Evolutionary conservation across 1,284 basidiomycete genomes (phyloP).

Genomic region (Trichosporon asahii): DNA sequence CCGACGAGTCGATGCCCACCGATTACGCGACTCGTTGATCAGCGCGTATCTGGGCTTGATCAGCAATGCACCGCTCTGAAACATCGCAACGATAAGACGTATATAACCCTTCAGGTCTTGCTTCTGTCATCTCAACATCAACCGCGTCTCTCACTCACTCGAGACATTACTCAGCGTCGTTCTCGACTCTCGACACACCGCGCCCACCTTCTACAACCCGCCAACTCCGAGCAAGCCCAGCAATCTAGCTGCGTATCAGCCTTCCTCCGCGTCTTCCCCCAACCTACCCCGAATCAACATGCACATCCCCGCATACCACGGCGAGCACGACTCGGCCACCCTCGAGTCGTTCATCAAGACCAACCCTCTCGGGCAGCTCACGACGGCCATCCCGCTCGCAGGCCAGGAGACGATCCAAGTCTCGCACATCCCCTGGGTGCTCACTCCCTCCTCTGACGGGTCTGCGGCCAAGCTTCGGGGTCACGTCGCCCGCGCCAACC

Average conservation of each 20-base stretch:
- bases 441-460: conserved; percentile 33
- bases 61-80: too few species aligned
- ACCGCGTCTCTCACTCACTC: too few species aligned
- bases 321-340: conserved; percentile 48
- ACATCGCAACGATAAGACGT: too few species aligned
- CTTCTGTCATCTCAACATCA: too few species aligned
- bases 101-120: too few species aligned
- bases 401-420: conserved; percentile 48
- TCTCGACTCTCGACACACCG: too few species aligned
- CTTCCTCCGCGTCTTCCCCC: background rate
- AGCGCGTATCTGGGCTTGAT: too few species aligned
- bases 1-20: too few species aligned
- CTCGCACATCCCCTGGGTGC: conserved; percentile 54
- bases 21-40: too few species aligned
- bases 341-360: conserved; percentile 51
- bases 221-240: too few species aligned
- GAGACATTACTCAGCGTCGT: too few species aligned
- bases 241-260: background rate
- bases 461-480: conserved; percentile 33
- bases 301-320: conserved; percentile 54
- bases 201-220: too few species aligned
- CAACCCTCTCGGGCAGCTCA: conserved; percentile 53
- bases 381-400: conserved; percentile 48
- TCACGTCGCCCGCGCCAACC: conserved; percentile 51
- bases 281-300: conserved; percentile 34